A percentile compares a stretch with the other conserved stretches of the same genome.
Conservation (phyloP, 768 basidiomycete genomes). For the Calocybe cyanea region DNA sequence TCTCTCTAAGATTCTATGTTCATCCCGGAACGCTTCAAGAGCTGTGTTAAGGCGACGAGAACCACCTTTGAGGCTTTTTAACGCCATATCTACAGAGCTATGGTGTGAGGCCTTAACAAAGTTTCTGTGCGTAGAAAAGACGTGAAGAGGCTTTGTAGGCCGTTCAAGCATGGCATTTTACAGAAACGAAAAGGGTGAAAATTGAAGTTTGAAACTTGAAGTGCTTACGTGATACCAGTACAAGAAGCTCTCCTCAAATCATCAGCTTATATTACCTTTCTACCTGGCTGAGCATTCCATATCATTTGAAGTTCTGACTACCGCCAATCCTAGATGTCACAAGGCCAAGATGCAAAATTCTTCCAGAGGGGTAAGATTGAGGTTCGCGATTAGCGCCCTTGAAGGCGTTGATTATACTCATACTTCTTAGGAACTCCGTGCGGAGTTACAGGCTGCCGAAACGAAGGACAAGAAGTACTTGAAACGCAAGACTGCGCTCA, state of each 20-base stretch:
- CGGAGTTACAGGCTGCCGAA: constrained; percentile 87
- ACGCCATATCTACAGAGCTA: constrained; percentile 44
- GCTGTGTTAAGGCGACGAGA: constrained; percentile 50
- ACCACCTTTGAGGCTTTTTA: constrained; percentile 57
- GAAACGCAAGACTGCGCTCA: constrained; percentile 90
- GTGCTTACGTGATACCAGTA: constrained; percentile 6
- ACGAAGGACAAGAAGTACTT: constrained; percentile 95
- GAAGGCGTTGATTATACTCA: too few relatives aligned
- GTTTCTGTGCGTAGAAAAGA: constrained; percentile 16
- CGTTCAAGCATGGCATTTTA: not conserved
- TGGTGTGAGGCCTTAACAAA: constrained; percentile 28
- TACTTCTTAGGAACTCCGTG: constrained; percentile 81
- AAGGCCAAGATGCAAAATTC: constrained; percentile 89
- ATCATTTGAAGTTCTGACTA: not conserved
- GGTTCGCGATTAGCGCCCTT: constrained; percentile 51
- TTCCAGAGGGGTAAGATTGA: constrained; percentile 91
- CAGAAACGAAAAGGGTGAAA: too few relatives aligned
- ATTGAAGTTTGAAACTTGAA: not conserved
- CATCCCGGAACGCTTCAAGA: constrained; percentile 40
- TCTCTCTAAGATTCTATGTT: constrained; percentile 58
- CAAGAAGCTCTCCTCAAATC: too few relatives aligned
- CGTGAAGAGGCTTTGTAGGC: constrained; percentile 1
- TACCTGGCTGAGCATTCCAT: not conserved
- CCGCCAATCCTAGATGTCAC: constrained; percentile 30
- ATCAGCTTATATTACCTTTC: not conserved